Conservation (phyloP, 2,329 filamentous ascomycete genomes). For the Fusarium nisikadoi region DNA sequence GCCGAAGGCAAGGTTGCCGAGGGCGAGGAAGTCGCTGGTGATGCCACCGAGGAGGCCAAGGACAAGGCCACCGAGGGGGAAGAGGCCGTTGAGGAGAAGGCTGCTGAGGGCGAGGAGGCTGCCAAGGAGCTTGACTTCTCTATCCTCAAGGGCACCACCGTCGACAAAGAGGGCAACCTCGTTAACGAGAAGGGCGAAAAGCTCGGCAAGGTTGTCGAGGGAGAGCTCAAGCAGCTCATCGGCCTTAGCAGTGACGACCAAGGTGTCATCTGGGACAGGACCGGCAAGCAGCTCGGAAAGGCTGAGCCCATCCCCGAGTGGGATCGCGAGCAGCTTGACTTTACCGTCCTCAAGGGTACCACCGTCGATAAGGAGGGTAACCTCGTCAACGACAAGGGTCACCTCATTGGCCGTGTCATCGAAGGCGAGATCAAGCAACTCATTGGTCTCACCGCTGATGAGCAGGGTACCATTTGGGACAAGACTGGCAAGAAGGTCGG, state of each 20-base stretch:
- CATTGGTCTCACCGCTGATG: slow-evolving; percentile 71
- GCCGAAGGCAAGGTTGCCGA: not conserved
- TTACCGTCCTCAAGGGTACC: slow-evolving; percentile 54
- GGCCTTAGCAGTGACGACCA: slow-evolving; percentile 75
- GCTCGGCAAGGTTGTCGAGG: slow-evolving; percentile 71
- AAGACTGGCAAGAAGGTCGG: slow-evolving; percentile 71
- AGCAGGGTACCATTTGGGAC: slow-evolving; percentile 74
- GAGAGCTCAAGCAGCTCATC: slow-evolving; percentile 70
- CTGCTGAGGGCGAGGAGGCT: slow-evolving; percentile 22
- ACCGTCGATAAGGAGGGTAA: slow-evolving; percentile 70
- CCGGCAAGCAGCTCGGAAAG: slow-evolving; percentile 71
- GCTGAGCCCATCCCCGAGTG: slow-evolving; percentile 71
- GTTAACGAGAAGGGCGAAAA: slow-evolving; percentile 63
- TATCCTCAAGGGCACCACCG: slow-evolving; percentile 34
- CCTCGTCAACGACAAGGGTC: slow-evolving; percentile 62
- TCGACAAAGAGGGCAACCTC: slow-evolving; percentile 66
- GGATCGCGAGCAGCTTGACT: slow-evolving; percentile 53
- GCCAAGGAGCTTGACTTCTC: slow-evolving; percentile 32
- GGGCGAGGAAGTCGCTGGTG: not conserved
- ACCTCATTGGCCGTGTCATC: slow-evolving; percentile 68
- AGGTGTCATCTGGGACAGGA: slow-evolving; percentile 71
- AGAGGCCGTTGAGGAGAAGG: not conserved
- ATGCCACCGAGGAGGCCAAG: not conserved
- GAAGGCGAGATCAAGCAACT: slow-evolving; percentile 72
- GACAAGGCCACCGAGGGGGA: not conserved